Evolutionary conservation across 2,329 filamentous ascomycete species (phyloP).

Genomic region (Westerdykella ornata): DNA sequence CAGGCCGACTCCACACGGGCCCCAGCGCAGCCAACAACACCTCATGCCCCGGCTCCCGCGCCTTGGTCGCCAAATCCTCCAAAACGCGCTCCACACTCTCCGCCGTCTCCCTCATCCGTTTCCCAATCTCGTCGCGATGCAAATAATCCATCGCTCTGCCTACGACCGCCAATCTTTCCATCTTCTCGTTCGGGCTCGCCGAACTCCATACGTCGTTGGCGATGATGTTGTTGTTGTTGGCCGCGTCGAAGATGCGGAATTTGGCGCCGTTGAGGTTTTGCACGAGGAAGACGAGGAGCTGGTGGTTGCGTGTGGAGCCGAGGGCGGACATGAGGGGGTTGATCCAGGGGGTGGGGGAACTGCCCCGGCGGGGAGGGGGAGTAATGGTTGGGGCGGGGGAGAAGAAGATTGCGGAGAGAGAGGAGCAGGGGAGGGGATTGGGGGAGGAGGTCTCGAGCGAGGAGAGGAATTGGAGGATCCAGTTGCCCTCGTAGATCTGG

Average conservation of each 20-base stretch:
- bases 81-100: constrained; percentile 7
- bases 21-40: too few relatives aligned
- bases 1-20: too few relatives aligned
- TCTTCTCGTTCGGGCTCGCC: background rate
- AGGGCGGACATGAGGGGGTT: constrained; percentile 6
- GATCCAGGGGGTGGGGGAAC: constrained; percentile 1
- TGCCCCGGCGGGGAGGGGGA: background rate
- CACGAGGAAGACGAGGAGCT: constrained; percentile 5
- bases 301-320: constrained; percentile 3
- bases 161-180: constrained; percentile 4
- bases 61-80: too few relatives aligned
- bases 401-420: constrained; percentile 9
- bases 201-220: constrained; percentile 1
- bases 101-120: constrained; percentile 1
- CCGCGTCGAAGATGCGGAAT: constrained; percentile 2
- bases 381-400: constrained; percentile 1
- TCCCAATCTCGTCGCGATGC: background rate
- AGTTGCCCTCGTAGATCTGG: too few relatives aligned
- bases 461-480: too few relatives aligned
- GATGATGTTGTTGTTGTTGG: constrained; percentile 10
- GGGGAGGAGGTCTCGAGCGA: too few relatives aligned
- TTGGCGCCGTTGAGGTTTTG: constrained; percentile 9
- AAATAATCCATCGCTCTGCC: constrained; percentile 6
- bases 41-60: too few relatives aligned
- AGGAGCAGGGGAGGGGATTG: too few relatives aligned